These are phyloP conservation scores for Paulownia fortunei DNA, from an alignment of 257 asterid species.

Conservation along the genomic window DNA sequence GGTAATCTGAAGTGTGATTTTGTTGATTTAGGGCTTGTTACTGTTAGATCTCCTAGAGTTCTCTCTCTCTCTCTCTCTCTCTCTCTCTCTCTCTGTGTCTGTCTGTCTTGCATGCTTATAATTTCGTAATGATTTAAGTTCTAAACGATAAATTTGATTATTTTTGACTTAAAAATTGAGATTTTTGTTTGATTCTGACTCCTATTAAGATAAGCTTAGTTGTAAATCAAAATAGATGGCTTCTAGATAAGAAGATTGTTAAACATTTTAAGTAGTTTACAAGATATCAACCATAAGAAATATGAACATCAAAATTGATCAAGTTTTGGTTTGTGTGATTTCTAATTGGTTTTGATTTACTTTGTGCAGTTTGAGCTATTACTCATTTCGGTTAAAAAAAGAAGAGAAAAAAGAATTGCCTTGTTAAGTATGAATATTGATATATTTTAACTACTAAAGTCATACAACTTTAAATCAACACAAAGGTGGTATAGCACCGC, in stretches of 20 bases:
- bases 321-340: background rate
- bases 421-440: too few species aligned
- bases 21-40: conserved; percentile 19
- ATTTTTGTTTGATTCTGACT: background rate
- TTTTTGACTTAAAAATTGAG: background rate
- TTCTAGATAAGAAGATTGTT: background rate
- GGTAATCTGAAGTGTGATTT: conserved; percentile 1
- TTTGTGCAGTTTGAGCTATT: background rate
- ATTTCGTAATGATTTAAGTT: background rate
- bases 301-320: background rate
- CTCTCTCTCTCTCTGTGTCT: too few species aligned
- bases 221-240: background rate
- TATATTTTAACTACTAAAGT: too few species aligned
- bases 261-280: background rate
- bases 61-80: background rate
- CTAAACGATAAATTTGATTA: background rate
- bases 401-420: too few species aligned
- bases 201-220: background rate
- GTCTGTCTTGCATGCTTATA: background rate
- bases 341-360: background rate
- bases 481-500: too few species aligned
- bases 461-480: too few species aligned
- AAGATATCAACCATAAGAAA: background rate
- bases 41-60: background rate
- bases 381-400: background rate